Evolutionary conservation across 2,329 filamentous ascomycete species (phyloP).

Genomic region (Grosmannia huntii): DNA sequence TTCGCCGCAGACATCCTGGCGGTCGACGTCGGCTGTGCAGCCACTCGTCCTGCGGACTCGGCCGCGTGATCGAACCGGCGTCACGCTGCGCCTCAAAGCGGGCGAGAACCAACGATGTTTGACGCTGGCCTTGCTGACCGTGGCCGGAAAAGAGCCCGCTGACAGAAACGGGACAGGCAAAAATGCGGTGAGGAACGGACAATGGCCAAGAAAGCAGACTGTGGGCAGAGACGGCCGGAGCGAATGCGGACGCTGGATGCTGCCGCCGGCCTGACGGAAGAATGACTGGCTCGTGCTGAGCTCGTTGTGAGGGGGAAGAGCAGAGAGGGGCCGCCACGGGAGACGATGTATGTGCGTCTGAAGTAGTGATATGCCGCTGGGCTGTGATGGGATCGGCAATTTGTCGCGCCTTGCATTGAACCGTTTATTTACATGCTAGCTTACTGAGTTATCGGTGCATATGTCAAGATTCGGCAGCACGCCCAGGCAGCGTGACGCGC

Average conservation of each 20-base stretch:
- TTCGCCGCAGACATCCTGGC: conserved; percentile 44
- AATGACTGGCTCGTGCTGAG: not conserved
- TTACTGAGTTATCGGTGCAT: not conserved
- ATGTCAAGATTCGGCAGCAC: not conserved
- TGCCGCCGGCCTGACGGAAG: not conserved
- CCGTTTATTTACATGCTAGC: not conserved
- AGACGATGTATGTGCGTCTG: not conserved
- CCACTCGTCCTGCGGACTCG: not conserved
- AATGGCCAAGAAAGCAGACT: not conserved
- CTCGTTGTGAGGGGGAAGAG: not conserved
- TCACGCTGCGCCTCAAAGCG: not conserved
- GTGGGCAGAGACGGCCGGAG: not conserved
- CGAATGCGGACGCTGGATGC: not conserved
- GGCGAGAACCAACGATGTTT: too few species aligned
- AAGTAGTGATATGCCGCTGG: not conserved
- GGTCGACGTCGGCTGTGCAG: conserved; percentile 9
- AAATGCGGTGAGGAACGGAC: not conserved
- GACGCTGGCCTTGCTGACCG: not conserved
- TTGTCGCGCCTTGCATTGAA: not conserved
- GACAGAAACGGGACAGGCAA: not conserved
- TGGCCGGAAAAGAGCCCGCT: not conserved
- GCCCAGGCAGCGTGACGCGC: not conserved
- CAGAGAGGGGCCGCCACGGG: not conserved
- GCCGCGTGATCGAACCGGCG: not conserved
- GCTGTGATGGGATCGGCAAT: not conserved